Percentiles rank a stretch among this genome's conserved stretches.
Conservation (phyloP, 352 stramenopile species). For the Globisporangium uncinulatum region DNA sequence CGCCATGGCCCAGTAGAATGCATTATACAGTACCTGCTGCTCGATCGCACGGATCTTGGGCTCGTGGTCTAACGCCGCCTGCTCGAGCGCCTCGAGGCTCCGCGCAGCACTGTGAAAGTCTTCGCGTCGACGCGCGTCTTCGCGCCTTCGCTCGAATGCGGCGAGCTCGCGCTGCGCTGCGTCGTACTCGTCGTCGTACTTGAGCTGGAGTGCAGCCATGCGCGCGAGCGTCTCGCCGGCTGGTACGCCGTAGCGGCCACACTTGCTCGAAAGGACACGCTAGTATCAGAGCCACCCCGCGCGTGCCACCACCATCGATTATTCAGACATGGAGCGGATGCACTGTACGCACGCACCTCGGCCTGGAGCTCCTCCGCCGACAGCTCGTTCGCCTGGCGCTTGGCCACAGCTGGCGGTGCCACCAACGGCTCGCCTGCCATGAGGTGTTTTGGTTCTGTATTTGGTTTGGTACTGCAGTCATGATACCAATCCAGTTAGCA, state of each 20-base stretch:
- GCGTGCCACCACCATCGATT: not conserved
- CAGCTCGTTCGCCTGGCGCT: slow-evolving; percentile 38
- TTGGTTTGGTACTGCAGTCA: too few relatives aligned
- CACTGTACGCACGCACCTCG: slow-evolving; percentile 26
- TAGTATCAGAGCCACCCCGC: not conserved
- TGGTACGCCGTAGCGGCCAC: slow-evolving; percentile 43
- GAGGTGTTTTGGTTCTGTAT: too few relatives aligned
- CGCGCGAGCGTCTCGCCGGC: slow-evolving; percentile 34
- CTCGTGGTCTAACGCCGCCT: slow-evolving; percentile 30
- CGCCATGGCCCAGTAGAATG: not conserved
- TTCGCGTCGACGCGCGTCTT: slow-evolving; percentile 43
- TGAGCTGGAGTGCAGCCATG: slow-evolving; percentile 40
- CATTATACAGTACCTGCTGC: slow-evolving; percentile 17
- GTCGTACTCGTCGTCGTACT: slow-evolving; percentile 64
- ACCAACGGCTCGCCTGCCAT: not conserved
- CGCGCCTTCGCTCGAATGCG: slow-evolving; percentile 23
- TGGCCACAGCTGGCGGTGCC: slow-evolving; percentile 12
- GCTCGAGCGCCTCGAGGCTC: slow-evolving; percentile 31
- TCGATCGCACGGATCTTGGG: slow-evolving; percentile 44
- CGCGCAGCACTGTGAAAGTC: slow-evolving; percentile 36
- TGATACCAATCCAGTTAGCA: too few relatives aligned
- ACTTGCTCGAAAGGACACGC: slow-evolving; percentile 18
- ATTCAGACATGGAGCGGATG: not conserved
- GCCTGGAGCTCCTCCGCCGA: slow-evolving; percentile 48
- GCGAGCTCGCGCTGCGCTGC: slow-evolving; percentile 28